Evolutionary conservation across 2,329 filamentous ascomycete species (phyloP), one percentile per base, ranked within the genome.

Genomic region (Cladosporium sp.): DNA sequence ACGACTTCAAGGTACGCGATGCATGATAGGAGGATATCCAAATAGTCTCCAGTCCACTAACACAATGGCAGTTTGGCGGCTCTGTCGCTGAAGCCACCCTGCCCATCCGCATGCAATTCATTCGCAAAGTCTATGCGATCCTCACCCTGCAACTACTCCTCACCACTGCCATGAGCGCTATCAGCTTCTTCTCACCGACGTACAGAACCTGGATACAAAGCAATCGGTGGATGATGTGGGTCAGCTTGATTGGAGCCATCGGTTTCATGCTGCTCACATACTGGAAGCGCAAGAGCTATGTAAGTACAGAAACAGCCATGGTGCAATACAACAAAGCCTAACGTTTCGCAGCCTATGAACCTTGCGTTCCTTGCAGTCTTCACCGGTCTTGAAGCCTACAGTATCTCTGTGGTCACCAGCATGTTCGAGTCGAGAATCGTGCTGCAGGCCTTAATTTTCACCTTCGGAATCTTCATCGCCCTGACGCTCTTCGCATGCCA

Each of bases 81-180:
- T 89, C 85, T 15, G 91, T 97, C 53, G 85, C 91, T 58, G 93
- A 97, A 75, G 92, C 88, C 40, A 95, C 91, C 16, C 78, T 97
- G 65, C 90, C 95, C 64, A 95, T 98, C 50, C 58, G 63, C 55
- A 95, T 96, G 83, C 88, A 93, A 71, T 98, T 66, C 56, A 64
- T 66, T 51, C 62, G 64, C 71, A 97, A 97, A 77, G 93, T 98
- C 66, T 98, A 98, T 74, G 86, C 90, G 52, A 98, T 98, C 70
- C 78, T 98, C 73, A 95, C 93, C n/a, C 83, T 89, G 45, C 93
- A 98, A 69, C 83, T 98, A 48, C 76, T 97, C 64, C 82, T 85
- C 51, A 98, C 93, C 7, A 86, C 85, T 32, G 78, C 80, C 55
- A 78, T 97, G 59, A 90, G 86, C 73, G 80, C 84, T 54, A 72